Evolutionary conservation across 2,329 filamentous ascomycete genomes (phyloP).

Genomic region (Penicillium sp.): DNA sequence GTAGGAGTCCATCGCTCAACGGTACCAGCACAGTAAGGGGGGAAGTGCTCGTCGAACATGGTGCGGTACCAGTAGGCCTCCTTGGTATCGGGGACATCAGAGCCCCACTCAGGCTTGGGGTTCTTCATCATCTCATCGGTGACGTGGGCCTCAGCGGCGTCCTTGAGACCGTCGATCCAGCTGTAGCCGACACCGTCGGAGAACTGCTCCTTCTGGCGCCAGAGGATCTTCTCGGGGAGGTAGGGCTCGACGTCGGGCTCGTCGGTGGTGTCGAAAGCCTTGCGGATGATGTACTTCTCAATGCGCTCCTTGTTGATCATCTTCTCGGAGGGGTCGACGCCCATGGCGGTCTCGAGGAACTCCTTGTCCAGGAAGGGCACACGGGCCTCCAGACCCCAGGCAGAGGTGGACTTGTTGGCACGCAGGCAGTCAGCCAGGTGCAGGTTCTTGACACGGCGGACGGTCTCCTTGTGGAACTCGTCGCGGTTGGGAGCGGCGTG

Average conservation of each 20-base stretch:
- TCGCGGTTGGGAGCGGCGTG: constrained; percentile 88
- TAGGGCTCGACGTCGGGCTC: constrained; percentile 82
- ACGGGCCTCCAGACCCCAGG: constrained; percentile 96
- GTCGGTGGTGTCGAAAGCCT: constrained; percentile 92
- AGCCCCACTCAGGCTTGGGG: constrained; percentile 94
- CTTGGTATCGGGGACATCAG: constrained; percentile 92
- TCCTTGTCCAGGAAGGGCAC: constrained; percentile 98
- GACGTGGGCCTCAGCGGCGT: constrained; percentile 84
- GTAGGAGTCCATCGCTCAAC: constrained; percentile 97
- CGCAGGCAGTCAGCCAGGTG: constrained; percentile 95
- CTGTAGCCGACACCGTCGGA: constrained; percentile 98
- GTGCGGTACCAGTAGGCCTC: constrained; percentile 98
- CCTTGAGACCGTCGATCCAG: constrained; percentile 98
- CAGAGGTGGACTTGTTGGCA: constrained; percentile 98
- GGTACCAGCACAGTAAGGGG: constrained; percentile 83
- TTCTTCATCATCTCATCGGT: constrained; percentile 99
- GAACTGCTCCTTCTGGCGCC: constrained; percentile 99
- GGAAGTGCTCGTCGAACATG: constrained; percentile 99
- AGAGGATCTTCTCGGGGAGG: constrained; percentile 94
- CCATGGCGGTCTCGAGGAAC: constrained; percentile 92
- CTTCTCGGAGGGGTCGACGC: constrained; percentile 92
- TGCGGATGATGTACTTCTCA: constrained; percentile 97
- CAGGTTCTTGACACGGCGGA: constrained; percentile 93
- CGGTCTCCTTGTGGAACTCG: constrained; percentile 94
- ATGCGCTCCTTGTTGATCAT: constrained; percentile 89